Percentiles rank a stretch among this genome's conserved stretches.
These are phyloP conservation scores for Candolleomyces eurysporus DNA, from an alignment of 768 basidiomycete genomes.

Conservation along the genomic window DNA sequence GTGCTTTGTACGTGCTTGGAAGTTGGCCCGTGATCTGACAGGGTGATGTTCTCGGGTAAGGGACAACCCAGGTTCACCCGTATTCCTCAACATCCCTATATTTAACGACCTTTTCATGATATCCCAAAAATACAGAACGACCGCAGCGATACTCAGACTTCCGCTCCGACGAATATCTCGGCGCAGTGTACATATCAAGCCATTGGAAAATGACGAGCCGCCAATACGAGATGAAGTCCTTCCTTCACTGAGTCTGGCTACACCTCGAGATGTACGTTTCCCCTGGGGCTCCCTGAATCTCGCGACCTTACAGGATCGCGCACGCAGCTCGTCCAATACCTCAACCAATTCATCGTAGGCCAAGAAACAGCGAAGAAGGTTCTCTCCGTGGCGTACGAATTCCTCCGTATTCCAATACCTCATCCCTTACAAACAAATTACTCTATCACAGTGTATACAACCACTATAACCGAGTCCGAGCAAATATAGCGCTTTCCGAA, in stretches of 20 bases:
- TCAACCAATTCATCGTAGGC: conserved; percentile 88
- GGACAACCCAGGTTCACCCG: no score
- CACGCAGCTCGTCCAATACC: conserved; percentile 71
- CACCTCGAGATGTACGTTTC: conserved; percentile 44
- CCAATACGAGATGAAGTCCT: conserved; percentile 25
- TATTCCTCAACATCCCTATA: background rate
- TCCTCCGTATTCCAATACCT: background rate
- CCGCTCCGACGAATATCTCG: background rate
- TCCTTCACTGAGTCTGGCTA: conserved; percentile 53
- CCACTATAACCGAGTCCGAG: conserved; percentile 86
- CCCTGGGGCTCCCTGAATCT: background rate
- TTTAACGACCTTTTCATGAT: conserved; percentile 7
- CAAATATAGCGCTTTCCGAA: conserved; percentile 56
- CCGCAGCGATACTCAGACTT: background rate
- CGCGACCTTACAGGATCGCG: background rate
- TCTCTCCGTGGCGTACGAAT: conserved; percentile 86
- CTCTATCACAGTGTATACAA: conserved; percentile 73
- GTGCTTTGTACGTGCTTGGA: background rate
- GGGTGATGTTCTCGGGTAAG: no score
- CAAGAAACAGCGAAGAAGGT: conserved; percentile 93
- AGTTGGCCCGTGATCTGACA: no score
- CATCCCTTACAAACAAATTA: background rate
- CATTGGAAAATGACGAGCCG: conserved; percentile 39
- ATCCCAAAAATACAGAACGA: background rate
- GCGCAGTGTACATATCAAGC: conserved; percentile 55